Evolutionary conservation across 2,329 filamentous ascomycete species (phyloP), one percentile per base, ranked within the genome.

Genomic region (Fusarium sp.): DNA sequence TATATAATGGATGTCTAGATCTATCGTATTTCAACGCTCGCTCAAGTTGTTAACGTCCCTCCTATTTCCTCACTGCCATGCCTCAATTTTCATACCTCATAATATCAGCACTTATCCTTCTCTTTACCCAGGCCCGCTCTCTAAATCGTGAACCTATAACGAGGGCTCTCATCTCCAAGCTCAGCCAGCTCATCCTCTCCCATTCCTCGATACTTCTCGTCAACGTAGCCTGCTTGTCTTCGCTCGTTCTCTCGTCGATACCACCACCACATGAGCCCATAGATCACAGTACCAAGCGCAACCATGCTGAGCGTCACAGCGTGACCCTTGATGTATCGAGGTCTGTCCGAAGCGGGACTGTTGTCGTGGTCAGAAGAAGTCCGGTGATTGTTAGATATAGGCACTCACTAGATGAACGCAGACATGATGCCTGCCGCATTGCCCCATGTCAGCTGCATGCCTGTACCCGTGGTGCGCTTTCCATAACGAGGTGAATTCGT

Each of bases 371-470:
- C 41, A 75, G 71, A 25, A 40, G 23, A 23, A 20, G 3, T 7
- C 45, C 12, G 5, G 10, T 5, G 3, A 16, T 11, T 5, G 20
- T 18, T 10, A 5, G 3, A 13, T 10, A 16, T 10, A 10, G 2
- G 20, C 16, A 73, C 79, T 71, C 59, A 81, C 80, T 86, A 86
- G 56, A 92, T 88, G 72, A 93, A 93, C 0, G 90, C 88, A 5
- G 90, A 86, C 89, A 93, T 90, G 68, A 94, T 90, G 4, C 92
- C 92, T 13, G 89, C 86, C 18, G 85, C 83, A 68, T 94, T 94
- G 4, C 91, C 91, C 55, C 90, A 85, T 0, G 88, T 92, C 37
- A 93, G 81, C 76, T 93, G 91, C 76, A 93, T 76, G 0, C 90
- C 92, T 2, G 88, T 92, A 0, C 90, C 90, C 0, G 90, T 91